Evolutionary conservation across 192 early-diverging fungal species (phyloP), one percentile per base, ranked within the genome.

Genomic region (Spizellomyces sp.): DNA sequence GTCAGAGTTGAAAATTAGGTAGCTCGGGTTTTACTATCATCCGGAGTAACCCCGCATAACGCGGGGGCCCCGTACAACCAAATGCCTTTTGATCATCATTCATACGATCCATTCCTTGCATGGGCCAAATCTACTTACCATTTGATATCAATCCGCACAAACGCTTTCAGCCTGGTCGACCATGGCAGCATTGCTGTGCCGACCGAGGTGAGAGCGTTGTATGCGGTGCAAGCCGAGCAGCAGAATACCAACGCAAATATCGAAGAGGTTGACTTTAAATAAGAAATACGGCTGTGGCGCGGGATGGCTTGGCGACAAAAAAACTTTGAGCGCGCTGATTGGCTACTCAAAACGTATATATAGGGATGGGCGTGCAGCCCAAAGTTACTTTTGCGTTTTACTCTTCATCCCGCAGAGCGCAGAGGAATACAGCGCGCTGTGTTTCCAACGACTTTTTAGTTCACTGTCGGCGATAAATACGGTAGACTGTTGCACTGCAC

Each of bases 21-120:
- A 61, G 59, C 59, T 61, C 59, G 59, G 59, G 6, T 4, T 5
- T 61, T 61, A 14, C 59, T 61, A 61, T 61, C 59, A 61, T 61
- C 59, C 59, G 17, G 17, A 41, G 36, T 42, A 15, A 14, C 17
- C 59, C 17, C n/a, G 7, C 54, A 56, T 56, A 56, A 56, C 59
- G 17, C 15, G 17, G 59, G 59, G 42, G 36, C 17, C 59, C 59
- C 15, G 59, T 61, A 61, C 59, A 61, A 61, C 59, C 59, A 61
- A 61, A 61, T 61, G 59, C 59, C 59, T 61, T 61, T 61, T 61
- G 15, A 61, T 61, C 59, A 61, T 61, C 59, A 15, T 41, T 61
- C 59, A 15, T 19, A 54, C 17, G 4, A 0, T 19, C 1, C 17
- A 54, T 2, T 19, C 50, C 50, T 19, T 54, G 14, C 50, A n/a